Evolutionary conservation across 768 basidiomycete genomes (phyloP).

Genomic region (Coprinopsis strossmayeri): DNA sequence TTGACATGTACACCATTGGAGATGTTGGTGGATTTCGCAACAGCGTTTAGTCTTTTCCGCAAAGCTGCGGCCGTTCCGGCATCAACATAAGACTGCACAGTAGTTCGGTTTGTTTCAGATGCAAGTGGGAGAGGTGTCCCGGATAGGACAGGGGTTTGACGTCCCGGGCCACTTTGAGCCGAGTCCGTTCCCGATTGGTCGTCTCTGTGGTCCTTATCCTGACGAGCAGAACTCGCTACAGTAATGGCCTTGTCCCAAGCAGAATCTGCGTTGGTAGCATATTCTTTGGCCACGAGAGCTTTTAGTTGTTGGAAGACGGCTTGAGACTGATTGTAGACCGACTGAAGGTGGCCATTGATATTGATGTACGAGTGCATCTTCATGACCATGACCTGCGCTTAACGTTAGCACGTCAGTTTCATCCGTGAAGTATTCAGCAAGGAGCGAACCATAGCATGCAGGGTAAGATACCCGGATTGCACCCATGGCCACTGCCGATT

Average conservation of each 20-base stretch:
- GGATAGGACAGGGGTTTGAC: not conserved
- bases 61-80: slow-evolving; percentile 44
- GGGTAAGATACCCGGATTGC: slow-evolving; percentile 83
- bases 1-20: slow-evolving; percentile 9
- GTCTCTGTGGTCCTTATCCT: slow-evolving; percentile 18
- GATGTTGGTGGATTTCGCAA: slow-evolving; percentile 23
- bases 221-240: slow-evolving; percentile 35
- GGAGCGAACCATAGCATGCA: slow-evolving; percentile 71
- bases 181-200: slow-evolving; percentile 31
- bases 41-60: slow-evolving; percentile 47
- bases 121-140: not conserved
- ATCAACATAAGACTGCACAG: slow-evolving; percentile 49
- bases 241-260: slow-evolving; percentile 56
- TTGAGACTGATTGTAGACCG: slow-evolving; percentile 40
- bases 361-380: slow-evolving; percentile 94
- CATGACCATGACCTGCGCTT: slow-evolving; percentile 73
- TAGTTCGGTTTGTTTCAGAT: slow-evolving; percentile 23
- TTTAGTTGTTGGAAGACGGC: slow-evolving; percentile 38
- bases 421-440: not conserved
- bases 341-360: slow-evolving; percentile 78
- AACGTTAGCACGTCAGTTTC: not conserved
- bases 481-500: slow-evolving; percentile 97
- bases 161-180: slow-evolving; percentile 31
- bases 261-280: slow-evolving; percentile 38
- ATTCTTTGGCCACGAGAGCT: slow-evolving; percentile 10